A percentile compares a stretch with the other conserved stretches of the same genome.
Evolutionary conservation across 2,329 filamentous ascomycete species (phyloP).

Genomic region (Ophiostoma sp.): DNA sequence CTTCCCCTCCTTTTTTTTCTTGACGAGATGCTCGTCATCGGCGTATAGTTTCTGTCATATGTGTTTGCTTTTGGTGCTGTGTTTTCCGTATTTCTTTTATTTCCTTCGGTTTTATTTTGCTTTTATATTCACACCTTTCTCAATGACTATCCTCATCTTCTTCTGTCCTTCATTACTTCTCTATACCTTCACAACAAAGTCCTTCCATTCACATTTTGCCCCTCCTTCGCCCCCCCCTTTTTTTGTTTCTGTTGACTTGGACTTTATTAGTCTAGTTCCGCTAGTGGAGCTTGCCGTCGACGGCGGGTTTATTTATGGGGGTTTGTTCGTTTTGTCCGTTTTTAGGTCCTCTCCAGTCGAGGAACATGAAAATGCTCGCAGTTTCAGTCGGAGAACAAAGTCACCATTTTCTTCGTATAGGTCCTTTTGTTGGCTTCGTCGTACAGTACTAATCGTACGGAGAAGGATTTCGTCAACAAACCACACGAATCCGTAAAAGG

Average conservation of each 20-base stretch:
- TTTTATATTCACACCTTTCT: not conserved
- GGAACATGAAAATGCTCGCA: slow-evolving; percentile 9
- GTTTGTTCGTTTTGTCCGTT: not conserved
- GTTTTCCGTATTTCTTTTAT: not conserved
- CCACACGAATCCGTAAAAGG: not conserved
- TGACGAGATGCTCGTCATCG: not conserved
- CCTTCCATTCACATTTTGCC: not conserved
- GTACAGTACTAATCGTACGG: not conserved
- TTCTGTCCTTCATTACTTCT: not conserved
- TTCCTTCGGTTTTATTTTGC: not conserved
- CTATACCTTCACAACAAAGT: not conserved
- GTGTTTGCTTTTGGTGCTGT: not conserved
- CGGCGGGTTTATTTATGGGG: slow-evolving; percentile 7
- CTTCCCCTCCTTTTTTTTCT: not conserved
- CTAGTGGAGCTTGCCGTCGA: slow-evolving; percentile 21
- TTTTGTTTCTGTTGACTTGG: slow-evolving; percentile 5
- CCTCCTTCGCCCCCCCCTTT: slow-evolving; percentile 8
- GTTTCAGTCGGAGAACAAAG: slow-evolving; percentile 11
- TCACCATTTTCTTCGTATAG: not conserved
- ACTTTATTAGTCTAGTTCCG: slow-evolving; percentile 1
- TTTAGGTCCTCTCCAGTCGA: not conserved
- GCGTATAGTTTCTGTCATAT: too few species aligned
- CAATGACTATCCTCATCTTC: not conserved
- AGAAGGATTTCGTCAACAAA: slow-evolving; percentile 10
- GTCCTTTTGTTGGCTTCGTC: not conserved